phyloP scores from a whole-genome alignment of 2,329 filamentous ascomycete species.

The Sporothrix globosa region DNA sequence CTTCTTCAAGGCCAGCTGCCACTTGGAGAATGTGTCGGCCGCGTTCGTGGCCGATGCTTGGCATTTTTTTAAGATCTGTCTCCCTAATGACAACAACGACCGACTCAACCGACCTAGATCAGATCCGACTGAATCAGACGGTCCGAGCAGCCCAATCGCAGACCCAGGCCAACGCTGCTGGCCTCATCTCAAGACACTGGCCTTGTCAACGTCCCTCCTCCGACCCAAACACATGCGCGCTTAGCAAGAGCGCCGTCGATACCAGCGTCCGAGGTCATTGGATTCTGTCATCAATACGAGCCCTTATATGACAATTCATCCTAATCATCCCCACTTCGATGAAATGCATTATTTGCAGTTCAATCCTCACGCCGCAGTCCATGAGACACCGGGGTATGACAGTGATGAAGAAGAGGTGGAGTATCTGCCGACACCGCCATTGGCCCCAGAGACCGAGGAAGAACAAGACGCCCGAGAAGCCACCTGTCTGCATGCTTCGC shows the following conservation, averaged over 20 bases:
- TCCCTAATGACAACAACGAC: not conserved
- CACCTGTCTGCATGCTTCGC: not conserved
- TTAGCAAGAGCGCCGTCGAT: not conserved
- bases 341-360: not conserved
- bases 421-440: no score
- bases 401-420: not conserved
- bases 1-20: not conserved
- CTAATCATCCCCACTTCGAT: not conserved
- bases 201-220: slow-evolving; percentile 2
- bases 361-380: not conserved
- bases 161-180: not conserved
- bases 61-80: not conserved
- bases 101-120: no score
- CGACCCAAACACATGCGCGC: not conserved
- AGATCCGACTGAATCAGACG: no score
- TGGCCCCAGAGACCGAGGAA: no score
- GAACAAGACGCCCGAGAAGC: no score
- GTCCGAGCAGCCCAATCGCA: not conserved
- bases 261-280: not conserved
- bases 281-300: not conserved
- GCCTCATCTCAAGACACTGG: not conserved
- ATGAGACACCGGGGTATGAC: not conserved
- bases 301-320: not conserved
- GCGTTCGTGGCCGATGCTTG: not conserved
- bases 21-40: not conserved